Conservation (phyloP, 2,329 filamentous ascomycete species). For the Dichotomopilus funicola region DNA sequence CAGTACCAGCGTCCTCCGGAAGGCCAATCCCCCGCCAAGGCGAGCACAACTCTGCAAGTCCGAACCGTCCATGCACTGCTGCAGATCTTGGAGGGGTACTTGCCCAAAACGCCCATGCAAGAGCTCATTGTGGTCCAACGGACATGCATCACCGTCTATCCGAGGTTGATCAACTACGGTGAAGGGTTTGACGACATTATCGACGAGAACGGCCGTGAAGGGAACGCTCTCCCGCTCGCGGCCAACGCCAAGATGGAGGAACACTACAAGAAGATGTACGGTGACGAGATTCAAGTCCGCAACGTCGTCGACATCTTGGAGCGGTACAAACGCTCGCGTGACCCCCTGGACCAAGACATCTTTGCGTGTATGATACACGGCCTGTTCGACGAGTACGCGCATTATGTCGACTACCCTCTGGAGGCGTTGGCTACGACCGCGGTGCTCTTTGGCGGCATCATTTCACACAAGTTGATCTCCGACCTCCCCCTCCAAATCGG, state of each 20-base stretch:
- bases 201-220: slow-evolving; percentile 71
- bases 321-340: slow-evolving; percentile 79
- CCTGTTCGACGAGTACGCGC: slow-evolving; percentile 92
- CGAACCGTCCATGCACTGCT: slow-evolving; percentile 79
- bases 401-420: slow-evolving; percentile 92
- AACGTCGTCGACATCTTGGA: slow-evolving; percentile 80
- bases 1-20: slow-evolving; percentile 65
- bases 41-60: slow-evolving; percentile 71
- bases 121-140: slow-evolving; percentile 78
- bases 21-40: slow-evolving; percentile 46
- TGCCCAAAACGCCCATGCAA: slow-evolving; percentile 51
- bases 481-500: slow-evolving; percentile 87
- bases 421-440: slow-evolving; percentile 93
- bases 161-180: slow-evolving; percentile 91
- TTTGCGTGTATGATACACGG: slow-evolving; percentile 99
- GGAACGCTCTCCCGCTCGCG: slow-evolving; percentile 71
- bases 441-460: slow-evolving; percentile 92
- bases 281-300: slow-evolving; percentile 77
- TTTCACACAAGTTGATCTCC: slow-evolving; percentile 86
- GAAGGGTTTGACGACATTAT: slow-evolving; percentile 90
- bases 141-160: slow-evolving; percentile 85
- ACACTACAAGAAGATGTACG: slow-evolving; percentile 97
- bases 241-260: slow-evolving; percentile 94
- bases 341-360: slow-evolving; percentile 81
- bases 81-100: slow-evolving; percentile 67